phyloP scores from a whole-genome alignment of 495 filamentous ascomycete genomes.

The Penicillium cosmopolitanum region DNA sequence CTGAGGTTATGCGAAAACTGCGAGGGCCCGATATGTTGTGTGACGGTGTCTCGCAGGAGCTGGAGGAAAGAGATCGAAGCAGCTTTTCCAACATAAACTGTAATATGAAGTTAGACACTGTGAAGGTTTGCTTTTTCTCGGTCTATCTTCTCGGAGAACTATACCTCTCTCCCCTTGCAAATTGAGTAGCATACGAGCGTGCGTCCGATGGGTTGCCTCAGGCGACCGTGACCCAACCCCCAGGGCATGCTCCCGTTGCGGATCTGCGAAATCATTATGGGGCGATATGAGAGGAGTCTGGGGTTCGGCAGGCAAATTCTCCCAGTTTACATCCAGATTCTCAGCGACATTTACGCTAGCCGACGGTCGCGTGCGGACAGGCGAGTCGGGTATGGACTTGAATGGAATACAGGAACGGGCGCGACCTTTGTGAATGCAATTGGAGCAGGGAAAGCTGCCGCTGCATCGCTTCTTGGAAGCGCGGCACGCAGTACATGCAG shows the following conservation, averaged over 20 bases:
- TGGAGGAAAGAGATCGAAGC: conserved; percentile 48
- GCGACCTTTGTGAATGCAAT: conserved; percentile 38
- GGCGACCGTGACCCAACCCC: conserved; percentile 30
- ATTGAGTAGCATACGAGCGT: conserved; percentile 44
- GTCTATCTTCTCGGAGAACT: not conserved
- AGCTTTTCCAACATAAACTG: conserved; percentile 47
- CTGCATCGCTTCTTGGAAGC: conserved; percentile 47
- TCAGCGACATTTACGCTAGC: not conserved
- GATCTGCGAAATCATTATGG: conserved; percentile 7
- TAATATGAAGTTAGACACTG: not conserved
- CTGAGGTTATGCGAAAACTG: conserved; percentile 46
- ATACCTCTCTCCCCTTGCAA: conserved; percentile 43
- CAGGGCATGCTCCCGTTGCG: conserved; percentile 2
- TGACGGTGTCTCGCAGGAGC: conserved; percentile 44
- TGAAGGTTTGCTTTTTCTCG: not conserved
- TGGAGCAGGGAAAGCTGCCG: conserved; percentile 43
- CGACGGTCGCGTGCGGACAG: conserved; percentile 12
- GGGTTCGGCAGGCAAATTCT: not conserved
- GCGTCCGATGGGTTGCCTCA: conserved; percentile 41
- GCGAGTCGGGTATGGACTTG: conserved; percentile 21
- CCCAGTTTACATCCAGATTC: not conserved
- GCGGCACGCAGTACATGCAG: conserved; percentile 42
- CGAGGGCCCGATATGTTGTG: conserved; percentile 47
- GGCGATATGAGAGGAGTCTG: conserved; percentile 12
- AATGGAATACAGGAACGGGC: conserved; percentile 39